A percentile compares a stretch with the other conserved stretches of the same genome.
These are phyloP conservation scores for Tricholoma sp. DNA, from an alignment of 768 basidiomycete genomes.

Conservation along the genomic window DNA sequence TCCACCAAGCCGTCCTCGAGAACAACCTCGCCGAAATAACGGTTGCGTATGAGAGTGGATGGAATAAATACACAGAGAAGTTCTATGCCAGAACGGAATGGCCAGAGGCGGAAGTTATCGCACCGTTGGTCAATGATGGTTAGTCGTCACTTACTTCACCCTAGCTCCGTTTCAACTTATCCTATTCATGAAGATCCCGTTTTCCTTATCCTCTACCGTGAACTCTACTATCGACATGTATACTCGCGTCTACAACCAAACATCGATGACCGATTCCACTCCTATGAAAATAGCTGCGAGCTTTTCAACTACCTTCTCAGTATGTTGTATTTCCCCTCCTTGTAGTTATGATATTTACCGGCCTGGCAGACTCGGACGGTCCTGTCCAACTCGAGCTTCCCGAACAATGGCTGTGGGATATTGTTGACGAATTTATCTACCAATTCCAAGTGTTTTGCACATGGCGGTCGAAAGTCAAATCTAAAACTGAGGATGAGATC, in stretches of 20 bases:
- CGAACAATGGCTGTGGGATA: slow-evolving; percentile 98
- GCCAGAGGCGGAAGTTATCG: slow-evolving; percentile 96
- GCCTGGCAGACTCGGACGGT: slow-evolving; percentile 75
- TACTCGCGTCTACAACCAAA: slow-evolving; percentile 94
- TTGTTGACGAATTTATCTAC: slow-evolving; percentile 96
- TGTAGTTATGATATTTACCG: not conserved
- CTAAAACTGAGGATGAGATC: slow-evolving; percentile 88
- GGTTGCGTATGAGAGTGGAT: slow-evolving; percentile 91
- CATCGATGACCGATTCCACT: slow-evolving; percentile 96
- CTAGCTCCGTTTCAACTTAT: not conserved
- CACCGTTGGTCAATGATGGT: slow-evolving; percentile 93
- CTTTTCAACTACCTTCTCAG: slow-evolving; percentile 97
- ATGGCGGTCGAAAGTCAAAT: slow-evolving; percentile 80
- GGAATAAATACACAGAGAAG: slow-evolving; percentile 96
- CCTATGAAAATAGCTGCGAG: slow-evolving; percentile 97
- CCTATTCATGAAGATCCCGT: slow-evolving; percentile 60
- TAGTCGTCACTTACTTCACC: slow-evolving; percentile 17
- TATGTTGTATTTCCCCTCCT: slow-evolving; percentile 30
- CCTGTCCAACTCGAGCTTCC: slow-evolving; percentile 92
- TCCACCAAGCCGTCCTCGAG: slow-evolving; percentile 87
- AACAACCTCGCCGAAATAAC: slow-evolving; percentile 92
- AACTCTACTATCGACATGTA: slow-evolving; percentile 92
- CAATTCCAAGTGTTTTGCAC: slow-evolving; percentile 96
- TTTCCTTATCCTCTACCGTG: slow-evolving; percentile 95
- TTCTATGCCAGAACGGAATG: slow-evolving; percentile 93